Evolutionary conservation across 495 filamentous ascomycete species (phyloP), one percentile per base, ranked within the genome.

Genomic region (Trichoderma virens): DNA sequence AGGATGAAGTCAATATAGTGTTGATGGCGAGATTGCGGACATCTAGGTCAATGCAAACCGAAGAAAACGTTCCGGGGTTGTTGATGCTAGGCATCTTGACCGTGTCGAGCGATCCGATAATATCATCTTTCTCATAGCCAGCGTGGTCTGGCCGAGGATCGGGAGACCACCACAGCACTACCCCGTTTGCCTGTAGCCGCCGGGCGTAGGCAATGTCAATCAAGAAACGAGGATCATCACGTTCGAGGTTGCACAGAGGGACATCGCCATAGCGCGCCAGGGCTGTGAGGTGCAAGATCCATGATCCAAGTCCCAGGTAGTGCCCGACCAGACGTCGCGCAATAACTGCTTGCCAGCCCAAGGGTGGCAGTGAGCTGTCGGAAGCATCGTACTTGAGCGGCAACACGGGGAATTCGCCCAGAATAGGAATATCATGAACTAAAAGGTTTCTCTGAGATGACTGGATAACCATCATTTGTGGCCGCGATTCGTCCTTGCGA

Each of bases 131-230:
- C 73, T 99, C 94, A 73, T 96, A 90, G 9, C 93, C 94, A 62
- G 93, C 94, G 78, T 99, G 94, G 69, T 99, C 94, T 30, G 95
- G 94, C 62, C 85, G 84, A 6, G 94, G 85, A 31, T 85, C 88
- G 14, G 81, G 80, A 35, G 92, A 97, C 94, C 94, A 99, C 94
- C 94, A 99, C n/a, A 99, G 81, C 18, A 99, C 89, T 6, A 99
- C 90, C 66, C 93, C 93, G 70, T 93, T 96, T 68, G 90, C 87
- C 70, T 94, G 92, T 61, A 99, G 78, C 13, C 95, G 86, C 61
- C 94, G 79, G 1, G 94, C 94, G 74, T 98, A 99, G 3, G 94
- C 90, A 54, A 99, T 85, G 71, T 99, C 94, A 69, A 99, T 98
- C 62, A 98, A 76, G 72, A 91, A 99, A 27, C 90, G 83, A 23